Percentiles rank a stretch among this genome's conserved stretches.
Conservation (phyloP, 2,329 filamentous ascomycete genomes). For the Drechslerella dactyloides region DNA sequence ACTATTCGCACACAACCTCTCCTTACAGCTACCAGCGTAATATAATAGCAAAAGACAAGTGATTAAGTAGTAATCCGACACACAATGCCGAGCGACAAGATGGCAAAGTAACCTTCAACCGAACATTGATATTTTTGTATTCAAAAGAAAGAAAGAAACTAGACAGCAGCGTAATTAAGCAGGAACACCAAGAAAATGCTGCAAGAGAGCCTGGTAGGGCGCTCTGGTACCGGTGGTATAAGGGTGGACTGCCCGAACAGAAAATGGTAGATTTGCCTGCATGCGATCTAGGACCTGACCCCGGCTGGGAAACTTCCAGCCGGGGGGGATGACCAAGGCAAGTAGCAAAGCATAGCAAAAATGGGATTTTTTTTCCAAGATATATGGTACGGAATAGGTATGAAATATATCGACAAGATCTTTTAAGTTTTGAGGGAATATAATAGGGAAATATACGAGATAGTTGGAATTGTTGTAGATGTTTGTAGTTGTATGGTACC, state of each 20-base stretch:
- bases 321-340: neutral
- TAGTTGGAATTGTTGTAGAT: constrained; percentile 50
- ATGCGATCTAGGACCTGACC: neutral
- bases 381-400: neutral
- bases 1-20: no score
- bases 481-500: constrained; percentile 57
- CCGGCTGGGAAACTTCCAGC: no score
- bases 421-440: neutral
- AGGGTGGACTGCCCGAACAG: neutral
- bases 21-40: no score
- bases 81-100: no score
- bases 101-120: no score
- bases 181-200: constrained; percentile 3
- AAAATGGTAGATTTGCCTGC: neutral
- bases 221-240: neutral
- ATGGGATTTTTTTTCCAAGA: neutral
- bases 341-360: neutral
- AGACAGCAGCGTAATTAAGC: neutral
- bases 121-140: no score
- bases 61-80: no score
- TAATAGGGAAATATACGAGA: neutral
- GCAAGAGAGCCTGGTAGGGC: neutral
- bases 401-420: constrained; percentile 1
- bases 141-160: neutral
- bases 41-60: no score